A percentile compares a stretch with the other conserved stretches of the same genome.
These are phyloP conservation scores for Pleurotus pulmonarius DNA, from an alignment of 768 basidiomycete genomes.

Conservation along the genomic window DNA sequence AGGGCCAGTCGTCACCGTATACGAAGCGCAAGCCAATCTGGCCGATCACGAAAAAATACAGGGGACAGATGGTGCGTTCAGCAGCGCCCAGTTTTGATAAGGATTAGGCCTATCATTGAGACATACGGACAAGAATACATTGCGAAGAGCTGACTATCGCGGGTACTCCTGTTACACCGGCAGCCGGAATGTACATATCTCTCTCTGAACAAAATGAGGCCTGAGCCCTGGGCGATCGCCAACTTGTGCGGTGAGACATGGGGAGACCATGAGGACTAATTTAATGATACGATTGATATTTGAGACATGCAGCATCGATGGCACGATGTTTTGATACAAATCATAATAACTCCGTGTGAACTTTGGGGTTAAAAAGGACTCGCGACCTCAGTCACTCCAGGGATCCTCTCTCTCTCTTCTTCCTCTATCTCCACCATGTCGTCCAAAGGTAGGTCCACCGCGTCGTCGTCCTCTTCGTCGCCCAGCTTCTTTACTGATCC, in stretches of 20 bases:
- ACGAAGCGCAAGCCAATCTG: slow-evolving; percentile 83
- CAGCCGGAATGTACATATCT: no score
- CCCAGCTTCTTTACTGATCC: neutral
- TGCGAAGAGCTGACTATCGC: no score
- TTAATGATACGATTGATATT: no score
- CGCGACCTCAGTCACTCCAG: neutral
- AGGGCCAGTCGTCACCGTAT: slow-evolving; percentile 80
- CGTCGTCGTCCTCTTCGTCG: neutral
- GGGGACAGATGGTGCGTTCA: slow-evolving; percentile 65
- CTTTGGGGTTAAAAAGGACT: neutral
- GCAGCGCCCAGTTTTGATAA: slow-evolving; percentile 30
- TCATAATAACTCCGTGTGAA: neutral
- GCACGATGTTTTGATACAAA: neutral
- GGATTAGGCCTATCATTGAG: no score
- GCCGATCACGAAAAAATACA: slow-evolving; percentile 87
- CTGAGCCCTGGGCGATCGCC: no score
- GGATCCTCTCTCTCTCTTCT: neutral
- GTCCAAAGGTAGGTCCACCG: slow-evolving; percentile 6
- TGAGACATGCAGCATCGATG: neutral
- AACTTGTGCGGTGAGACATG: no score
- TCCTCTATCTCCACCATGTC: slow-evolving; percentile 1
- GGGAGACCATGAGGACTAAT: no score
- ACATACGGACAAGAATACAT: no score
- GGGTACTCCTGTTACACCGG: no score
- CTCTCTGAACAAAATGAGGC: no score